Evolutionary conservation across 129 eudicot species (phyloP).

Genomic region (Helianthus tuberosus): DNA sequence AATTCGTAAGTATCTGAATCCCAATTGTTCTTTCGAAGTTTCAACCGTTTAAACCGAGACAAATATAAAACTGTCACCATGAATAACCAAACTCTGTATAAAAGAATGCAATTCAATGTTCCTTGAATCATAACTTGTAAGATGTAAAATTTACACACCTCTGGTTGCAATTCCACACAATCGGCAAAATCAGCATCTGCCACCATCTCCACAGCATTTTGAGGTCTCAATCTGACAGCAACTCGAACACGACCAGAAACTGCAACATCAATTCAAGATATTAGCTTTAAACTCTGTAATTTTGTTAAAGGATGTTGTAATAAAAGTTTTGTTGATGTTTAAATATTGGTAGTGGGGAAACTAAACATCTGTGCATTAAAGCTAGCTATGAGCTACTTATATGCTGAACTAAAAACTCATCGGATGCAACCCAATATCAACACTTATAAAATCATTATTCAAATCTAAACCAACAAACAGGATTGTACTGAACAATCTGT

Average conservation of each 20-base stretch:
- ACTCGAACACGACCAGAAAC: slow-evolving; percentile 97
- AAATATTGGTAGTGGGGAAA: background rate
- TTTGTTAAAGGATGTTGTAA: slow-evolving; percentile 4
- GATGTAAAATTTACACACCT: slow-evolving; percentile 49
- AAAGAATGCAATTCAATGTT: background rate
- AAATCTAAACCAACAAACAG: background rate
- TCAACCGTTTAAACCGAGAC: slow-evolving; percentile 81
- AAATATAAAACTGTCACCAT: slow-evolving; percentile 15
- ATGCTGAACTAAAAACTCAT: background rate
- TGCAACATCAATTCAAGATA: slow-evolving; percentile 32
- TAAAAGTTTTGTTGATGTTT: background rate
- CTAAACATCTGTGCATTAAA: background rate
- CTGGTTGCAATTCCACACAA: slow-evolving; percentile 97
- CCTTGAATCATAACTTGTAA: slow-evolving; percentile 18
- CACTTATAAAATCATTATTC: no score
- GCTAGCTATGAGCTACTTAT: background rate
- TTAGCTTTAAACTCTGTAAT: background rate
- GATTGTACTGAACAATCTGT: background rate
- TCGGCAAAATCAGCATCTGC: slow-evolving; percentile 99
- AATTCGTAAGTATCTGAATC: slow-evolving; percentile 98
- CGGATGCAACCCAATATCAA: no score
- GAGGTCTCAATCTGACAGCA: slow-evolving; percentile 98
- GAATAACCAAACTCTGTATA: slow-evolving; percentile 1
- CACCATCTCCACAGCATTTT: slow-evolving; percentile 86
- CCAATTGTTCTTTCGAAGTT: slow-evolving; percentile 98